Base-by-base conservation (phyloP, 805 yeast genomes). In the Saccharomycopsis malanga region DNA sequence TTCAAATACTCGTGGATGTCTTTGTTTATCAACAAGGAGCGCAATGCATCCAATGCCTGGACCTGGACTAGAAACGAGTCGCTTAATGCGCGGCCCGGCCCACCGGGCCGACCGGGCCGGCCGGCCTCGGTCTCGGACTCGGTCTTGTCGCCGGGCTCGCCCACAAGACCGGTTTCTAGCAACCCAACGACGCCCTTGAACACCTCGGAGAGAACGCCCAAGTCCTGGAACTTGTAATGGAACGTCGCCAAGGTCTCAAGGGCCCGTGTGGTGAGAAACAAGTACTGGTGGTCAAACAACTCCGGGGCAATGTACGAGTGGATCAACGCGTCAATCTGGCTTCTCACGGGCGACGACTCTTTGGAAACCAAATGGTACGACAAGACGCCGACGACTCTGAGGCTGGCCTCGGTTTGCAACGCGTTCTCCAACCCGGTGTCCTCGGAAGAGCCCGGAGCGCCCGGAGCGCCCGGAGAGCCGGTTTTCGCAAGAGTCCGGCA, bases 31-130 rank as follows among this genome's bases (percentile, higher is more conserved):
- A 88, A 71, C 56, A 84, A 74, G 3, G 93, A 80, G 65, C 87
- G 95, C 46, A 93, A 71, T 0, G 95, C 94, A 57, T 87, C 76
- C 0, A 96, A 89, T 20, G 91, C 87, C 61, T 87, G 91, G 45
- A 93, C 77, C 62, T 81, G 86, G 7, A 89, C 79, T 0, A 96
- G 94, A 53, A 84, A 67, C 22, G 60, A 56, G 45, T 79, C 81
- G 57, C 62, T 68, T 49, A 56, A 62, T 58, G 57, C 25, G 21
- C 34, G 17, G 21, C 29, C 23, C 12, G 43, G 23, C 3, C 24
- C 14, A 4, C 27, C 9, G 22, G 24, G 6, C 10, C 30, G 7
- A 17, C 38, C 38, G n/a, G n/a, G n/a, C n/a, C n/a, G n/a, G n/a
- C n/a, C n/a, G n/a, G n/a, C n/a, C n/a, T n/a, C n/a, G 7, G 38